Conservation (phyloP, 129 eudicot genomes). For the Smallanthus sonchifolius region DNA sequence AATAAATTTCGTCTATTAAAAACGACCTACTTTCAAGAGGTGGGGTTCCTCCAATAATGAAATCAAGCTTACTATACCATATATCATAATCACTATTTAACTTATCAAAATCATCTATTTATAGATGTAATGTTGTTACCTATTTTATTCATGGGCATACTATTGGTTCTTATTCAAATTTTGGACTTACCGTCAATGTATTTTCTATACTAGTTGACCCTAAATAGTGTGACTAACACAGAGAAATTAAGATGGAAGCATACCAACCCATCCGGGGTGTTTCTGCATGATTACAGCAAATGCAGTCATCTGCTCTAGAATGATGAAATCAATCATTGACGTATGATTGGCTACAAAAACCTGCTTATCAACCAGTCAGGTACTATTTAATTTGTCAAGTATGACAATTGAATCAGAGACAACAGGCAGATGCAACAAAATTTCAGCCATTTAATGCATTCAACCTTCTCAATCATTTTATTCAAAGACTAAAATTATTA, state of each 20-base stretch:
- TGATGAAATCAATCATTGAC: constrained; percentile 89
- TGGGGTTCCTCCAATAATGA: neutral
- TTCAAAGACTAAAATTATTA: neutral
- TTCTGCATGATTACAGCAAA: constrained; percentile 98
- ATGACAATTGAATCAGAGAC: neutral
- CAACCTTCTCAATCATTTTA: neutral
- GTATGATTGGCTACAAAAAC: constrained; percentile 97
- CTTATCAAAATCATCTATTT: neutral
- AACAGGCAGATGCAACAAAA: neutral
- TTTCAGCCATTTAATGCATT: neutral
- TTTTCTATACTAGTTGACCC: neutral
- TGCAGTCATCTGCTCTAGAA: constrained; percentile 95
- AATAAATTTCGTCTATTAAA: neutral
- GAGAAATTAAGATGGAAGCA: constrained; percentile 18
- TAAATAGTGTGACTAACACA: neutral
- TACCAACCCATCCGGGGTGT: constrained; percentile 99
- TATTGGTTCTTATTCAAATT: neutral
- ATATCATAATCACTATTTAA: neutral
- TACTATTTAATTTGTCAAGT: neutral
- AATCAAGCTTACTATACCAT: neutral
- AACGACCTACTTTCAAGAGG: neutral
- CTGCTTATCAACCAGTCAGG: constrained; percentile 35
- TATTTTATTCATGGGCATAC: neutral
- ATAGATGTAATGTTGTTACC: neutral
- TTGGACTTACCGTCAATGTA: neutral